These are phyloP conservation scores for Sugiyamaella valdiviana DNA, from an alignment of 805 yeast species.

Conservation along the genomic window DNA sequence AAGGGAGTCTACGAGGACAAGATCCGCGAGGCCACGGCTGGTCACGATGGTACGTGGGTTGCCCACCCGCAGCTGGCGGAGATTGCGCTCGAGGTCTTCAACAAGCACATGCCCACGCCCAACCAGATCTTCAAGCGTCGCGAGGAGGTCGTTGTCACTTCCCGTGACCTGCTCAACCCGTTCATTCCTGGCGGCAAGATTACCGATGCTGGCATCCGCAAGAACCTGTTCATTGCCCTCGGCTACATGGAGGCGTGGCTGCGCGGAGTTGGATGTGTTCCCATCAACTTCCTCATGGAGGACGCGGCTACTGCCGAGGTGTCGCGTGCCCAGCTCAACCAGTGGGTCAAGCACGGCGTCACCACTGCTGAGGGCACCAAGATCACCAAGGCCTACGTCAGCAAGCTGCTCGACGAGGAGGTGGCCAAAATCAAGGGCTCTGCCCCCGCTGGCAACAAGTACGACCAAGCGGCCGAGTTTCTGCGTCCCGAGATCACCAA, in stretches of 20 bases:
- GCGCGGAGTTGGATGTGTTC: constrained; percentile 65
- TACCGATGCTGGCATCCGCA: constrained; percentile 61
- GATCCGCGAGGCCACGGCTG: constrained; percentile 59
- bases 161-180: constrained; percentile 57
- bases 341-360: constrained; percentile 65
- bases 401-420: constrained; percentile 50
- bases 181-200: constrained; percentile 51
- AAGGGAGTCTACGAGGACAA: constrained; percentile 63
- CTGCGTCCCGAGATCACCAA: constrained; percentile 61
- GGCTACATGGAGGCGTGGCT: constrained; percentile 73
- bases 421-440: constrained; percentile 43
- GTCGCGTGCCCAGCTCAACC: constrained; percentile 66
- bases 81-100: constrained; percentile 60
- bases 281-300: constrained; percentile 70
- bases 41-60: constrained; percentile 75
- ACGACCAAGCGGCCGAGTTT: constrained; percentile 49
- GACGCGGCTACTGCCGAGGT: constrained; percentile 77
- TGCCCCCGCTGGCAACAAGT: constrained; percentile 45
- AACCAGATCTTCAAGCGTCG: constrained; percentile 56
- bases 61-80: constrained; percentile 69
- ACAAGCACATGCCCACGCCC: constrained; percentile 70
- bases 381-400: constrained; percentile 48
- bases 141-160: constrained; percentile 45
- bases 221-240: constrained; percentile 56
- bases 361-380: constrained; percentile 48